Base-by-base conservation (phyloP, 2,329 filamentous ascomycete species). In the Beauveria sp. region DNA sequence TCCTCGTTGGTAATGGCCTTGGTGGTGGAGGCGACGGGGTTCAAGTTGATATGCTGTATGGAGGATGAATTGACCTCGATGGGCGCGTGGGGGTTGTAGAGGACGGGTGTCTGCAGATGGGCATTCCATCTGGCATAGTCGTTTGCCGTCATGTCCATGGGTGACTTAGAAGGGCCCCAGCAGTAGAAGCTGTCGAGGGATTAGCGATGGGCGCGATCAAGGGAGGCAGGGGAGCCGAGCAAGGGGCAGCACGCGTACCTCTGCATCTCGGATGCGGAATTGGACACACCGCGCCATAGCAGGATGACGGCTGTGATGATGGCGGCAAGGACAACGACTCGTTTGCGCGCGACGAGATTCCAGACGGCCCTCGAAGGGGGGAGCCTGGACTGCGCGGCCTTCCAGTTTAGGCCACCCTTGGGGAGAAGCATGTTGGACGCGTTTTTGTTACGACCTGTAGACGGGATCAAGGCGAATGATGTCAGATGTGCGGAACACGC, bases 61-160 rank as follows among this genome's bases (percentile, higher is more conserved):
- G 87, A 87, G 60, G 84, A 85, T 63, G 87, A 86, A 74, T 96
- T 95, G 77, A 98, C 81, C 72, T 90, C 86, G 70, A 97, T 81
- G 42, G 95, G 88, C 65, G 89, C 87, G 75, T 98, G 95, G 75
- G 93, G 90, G 78, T 99, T 99, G 81, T 96, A 97, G 66, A 96
- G 85, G 68, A 99, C 92, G 55, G 95, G 95, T 3, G 95, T 98
- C 69, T 93, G 87, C 65, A 95, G 80, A 72, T 96, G 93, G 62
- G 86, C 86, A 67, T 90, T 88, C 95, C 95, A 99, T 66, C 91
- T 84, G 64, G 87, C 87, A 74, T 93, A 88, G 73, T 99, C 95
- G 73, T 97, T 97, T 61, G 88, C 79, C 47, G 89, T 86, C 91
- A 99, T 96, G 66, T 95, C 86, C 86, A 96, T 96, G 58, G 95